phyloP scores from a whole-genome alignment of 2,329 filamentous ascomycete species.

The Penicillium sp. region DNA sequence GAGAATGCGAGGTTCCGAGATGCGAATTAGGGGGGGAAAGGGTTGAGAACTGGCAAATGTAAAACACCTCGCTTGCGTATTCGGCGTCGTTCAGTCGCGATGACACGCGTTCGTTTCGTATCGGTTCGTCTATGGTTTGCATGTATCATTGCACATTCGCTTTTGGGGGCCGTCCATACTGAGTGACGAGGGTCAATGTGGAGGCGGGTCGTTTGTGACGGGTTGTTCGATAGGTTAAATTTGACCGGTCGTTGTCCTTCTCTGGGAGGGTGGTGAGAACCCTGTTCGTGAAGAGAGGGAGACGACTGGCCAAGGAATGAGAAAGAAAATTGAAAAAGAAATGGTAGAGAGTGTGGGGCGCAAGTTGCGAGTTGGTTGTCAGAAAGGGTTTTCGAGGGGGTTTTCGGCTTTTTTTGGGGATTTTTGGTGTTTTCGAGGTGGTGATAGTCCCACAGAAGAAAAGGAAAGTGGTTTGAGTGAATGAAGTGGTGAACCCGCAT shows the following conservation, averaged over 20 bases:
- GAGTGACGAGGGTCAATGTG: slow-evolving; percentile 1
- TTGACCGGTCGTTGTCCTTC: slow-evolving; percentile 2
- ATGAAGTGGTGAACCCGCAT: slow-evolving; percentile 10
- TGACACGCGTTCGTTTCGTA: slow-evolving; percentile 28
- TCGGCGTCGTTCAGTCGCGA: slow-evolving; percentile 20
- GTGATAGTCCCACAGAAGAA: neutral
- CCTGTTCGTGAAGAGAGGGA: neutral
- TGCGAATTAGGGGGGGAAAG: slow-evolving; percentile 10
- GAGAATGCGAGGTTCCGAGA: slow-evolving; percentile 11
- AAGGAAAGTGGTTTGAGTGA: slow-evolving; percentile 16
- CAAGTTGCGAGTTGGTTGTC: slow-evolving; percentile 6
- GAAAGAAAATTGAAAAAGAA: slow-evolving; percentile 16
- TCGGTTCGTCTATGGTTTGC: slow-evolving; percentile 30
- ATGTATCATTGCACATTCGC: slow-evolving; percentile 28
- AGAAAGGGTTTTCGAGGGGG: slow-evolving; percentile 2
- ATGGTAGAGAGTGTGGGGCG: slow-evolving; percentile 20
- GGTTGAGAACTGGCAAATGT: slow-evolving; percentile 18
- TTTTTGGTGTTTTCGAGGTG: neutral
- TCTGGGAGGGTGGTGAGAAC: neutral
- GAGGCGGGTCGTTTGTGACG: slow-evolving; percentile 10
- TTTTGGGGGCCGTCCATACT: slow-evolving; percentile 10
- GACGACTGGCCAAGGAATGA: slow-evolving; percentile 10
- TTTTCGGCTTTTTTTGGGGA: neutral
- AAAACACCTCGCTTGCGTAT: slow-evolving; percentile 28
- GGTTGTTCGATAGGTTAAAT: slow-evolving; percentile 21